Evolutionary conservation across 768 basidiomycete genomes (phyloP), one percentile per base, ranked within the genome.

Genomic region (Russula dissimulans): DNA sequence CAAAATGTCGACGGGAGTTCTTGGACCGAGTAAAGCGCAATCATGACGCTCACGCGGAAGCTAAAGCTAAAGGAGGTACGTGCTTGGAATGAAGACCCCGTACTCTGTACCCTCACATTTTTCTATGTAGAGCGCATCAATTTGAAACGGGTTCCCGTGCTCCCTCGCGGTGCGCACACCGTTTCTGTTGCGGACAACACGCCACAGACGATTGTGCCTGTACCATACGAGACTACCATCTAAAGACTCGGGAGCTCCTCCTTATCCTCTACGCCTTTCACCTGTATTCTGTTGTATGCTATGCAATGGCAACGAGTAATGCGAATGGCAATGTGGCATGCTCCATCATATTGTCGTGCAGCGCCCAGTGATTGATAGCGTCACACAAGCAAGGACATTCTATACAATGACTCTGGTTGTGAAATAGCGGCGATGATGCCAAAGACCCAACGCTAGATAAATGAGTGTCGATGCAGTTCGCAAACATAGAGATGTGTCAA

Each of bases 1-100:
- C 95, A 69, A 92, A 91, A 77, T 97, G 95, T 76, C 85, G 95
- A 70, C 87, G 95, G 77, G 95, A 97, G 76, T 99, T 99, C 79
- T 78, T 97, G 73, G 90, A 92, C 75, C 81, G 97, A 67, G 97
- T 98, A 71, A 90, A 95, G 83, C 76, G 79, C 66, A 98, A 98
- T 80, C 89, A 89, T 63, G 81, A 79, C 22, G 83, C 85, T 65
- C 92, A 89, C 72, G 84, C 72, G 66, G 90, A 81, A 69, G 94
- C 95, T 52, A 92, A 91, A 82, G 87, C 81, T 75, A 91, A 85
- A 78, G 94, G 93, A 71, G 90, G 89, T 89, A 71, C 74, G 87
- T 83, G 15, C 26, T 51, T 44, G 6, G 29, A 14, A 14, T 56
- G 29, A 51, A 6, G 39, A 8, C 32, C 17, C 10, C 17, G 50